phyloP scores from a whole-genome alignment of 2,329 filamentous ascomycete species.

The Cordyceps fumosorosea region DNA sequence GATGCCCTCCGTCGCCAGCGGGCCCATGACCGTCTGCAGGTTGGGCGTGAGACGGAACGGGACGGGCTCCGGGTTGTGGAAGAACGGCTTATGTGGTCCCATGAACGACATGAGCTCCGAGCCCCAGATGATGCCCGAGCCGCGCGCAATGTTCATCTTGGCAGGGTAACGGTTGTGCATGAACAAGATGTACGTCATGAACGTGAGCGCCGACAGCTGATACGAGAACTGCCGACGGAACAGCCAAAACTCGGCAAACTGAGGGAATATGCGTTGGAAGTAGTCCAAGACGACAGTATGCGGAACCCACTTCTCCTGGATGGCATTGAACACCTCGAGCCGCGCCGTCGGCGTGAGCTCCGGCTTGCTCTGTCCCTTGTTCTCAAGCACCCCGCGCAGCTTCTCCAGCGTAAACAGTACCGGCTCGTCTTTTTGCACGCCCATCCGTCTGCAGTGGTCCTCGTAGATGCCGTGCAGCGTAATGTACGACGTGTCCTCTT shows the following conservation, averaged over 20 bases:
- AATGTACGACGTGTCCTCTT: slow-evolving; percentile 91
- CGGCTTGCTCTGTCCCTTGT: slow-evolving; percentile 55
- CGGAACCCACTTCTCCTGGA: slow-evolving; percentile 90
- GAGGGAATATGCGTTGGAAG: slow-evolving; percentile 81
- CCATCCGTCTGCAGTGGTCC: slow-evolving; percentile 83
- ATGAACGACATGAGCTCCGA: slow-evolving; percentile 90
- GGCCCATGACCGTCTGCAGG: slow-evolving; percentile 91
- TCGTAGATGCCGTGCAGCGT: slow-evolving; percentile 94
- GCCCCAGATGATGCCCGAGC: slow-evolving; percentile 91
- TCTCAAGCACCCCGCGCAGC: slow-evolving; percentile 67
- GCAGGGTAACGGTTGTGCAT: slow-evolving; percentile 95
- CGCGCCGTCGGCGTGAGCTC: slow-evolving; percentile 68
- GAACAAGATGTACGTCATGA: slow-evolving; percentile 98
- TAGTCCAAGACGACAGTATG: slow-evolving; percentile 77
- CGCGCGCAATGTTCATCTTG: slow-evolving; percentile 86
- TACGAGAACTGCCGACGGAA: slow-evolving; percentile 97
- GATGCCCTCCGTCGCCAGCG: slow-evolving; percentile 90
- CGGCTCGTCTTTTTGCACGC: slow-evolving; percentile 89
- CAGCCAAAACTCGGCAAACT: slow-evolving; percentile 93
- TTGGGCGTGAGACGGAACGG: slow-evolving; percentile 97
- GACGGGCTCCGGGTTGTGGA: slow-evolving; percentile 91
- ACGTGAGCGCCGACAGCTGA: slow-evolving; percentile 88
- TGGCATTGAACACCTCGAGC: slow-evolving; percentile 87
- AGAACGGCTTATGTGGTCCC: slow-evolving; percentile 75
- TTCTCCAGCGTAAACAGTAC: slow-evolving; percentile 95